Percentiles rank a stretch among this genome's conserved stretches.
Conservation (phyloP, 2,329 filamentous ascomycete genomes). For the Pseudogymnoascus sp. region DNA sequence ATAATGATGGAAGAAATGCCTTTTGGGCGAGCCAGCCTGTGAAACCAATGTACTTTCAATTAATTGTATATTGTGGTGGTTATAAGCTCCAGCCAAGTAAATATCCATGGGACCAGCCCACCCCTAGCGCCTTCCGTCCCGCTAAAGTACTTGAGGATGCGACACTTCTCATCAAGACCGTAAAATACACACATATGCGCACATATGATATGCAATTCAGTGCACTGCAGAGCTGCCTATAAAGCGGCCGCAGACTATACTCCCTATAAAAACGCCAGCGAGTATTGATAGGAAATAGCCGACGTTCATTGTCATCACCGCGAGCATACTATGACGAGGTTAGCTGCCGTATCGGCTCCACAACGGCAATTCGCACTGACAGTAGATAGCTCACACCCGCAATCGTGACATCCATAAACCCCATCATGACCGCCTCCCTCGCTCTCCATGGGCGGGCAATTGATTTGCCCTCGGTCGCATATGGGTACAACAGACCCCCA, state of each 20-base stretch:
- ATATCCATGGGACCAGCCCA: background rate
- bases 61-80: background rate
- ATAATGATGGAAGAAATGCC: no score
- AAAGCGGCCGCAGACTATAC: constrained; percentile 38
- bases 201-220: background rate
- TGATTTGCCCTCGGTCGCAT: background rate
- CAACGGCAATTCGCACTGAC: constrained; percentile 44
- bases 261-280: constrained; percentile 68
- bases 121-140: background rate
- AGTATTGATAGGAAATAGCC: constrained; percentile 73
- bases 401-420: constrained; percentile 57
- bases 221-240: constrained; percentile 2
- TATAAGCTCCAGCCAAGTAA: background rate
- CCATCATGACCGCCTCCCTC: constrained; percentile 67
- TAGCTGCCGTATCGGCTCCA: constrained; percentile 12
- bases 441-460: constrained; percentile 51
- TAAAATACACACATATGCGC: background rate
- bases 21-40: no score
- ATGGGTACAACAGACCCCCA: constrained; percentile 9
- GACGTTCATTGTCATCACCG: constrained; percentile 79
- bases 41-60: no score
- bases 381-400: constrained; percentile 70
- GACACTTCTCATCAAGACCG: no score
- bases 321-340: constrained; percentile 60
- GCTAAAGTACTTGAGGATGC: background rate